Base-by-base conservation (phyloP, 2,329 filamentous ascomycete species). In the Ceratocystis cubensis region DNA sequence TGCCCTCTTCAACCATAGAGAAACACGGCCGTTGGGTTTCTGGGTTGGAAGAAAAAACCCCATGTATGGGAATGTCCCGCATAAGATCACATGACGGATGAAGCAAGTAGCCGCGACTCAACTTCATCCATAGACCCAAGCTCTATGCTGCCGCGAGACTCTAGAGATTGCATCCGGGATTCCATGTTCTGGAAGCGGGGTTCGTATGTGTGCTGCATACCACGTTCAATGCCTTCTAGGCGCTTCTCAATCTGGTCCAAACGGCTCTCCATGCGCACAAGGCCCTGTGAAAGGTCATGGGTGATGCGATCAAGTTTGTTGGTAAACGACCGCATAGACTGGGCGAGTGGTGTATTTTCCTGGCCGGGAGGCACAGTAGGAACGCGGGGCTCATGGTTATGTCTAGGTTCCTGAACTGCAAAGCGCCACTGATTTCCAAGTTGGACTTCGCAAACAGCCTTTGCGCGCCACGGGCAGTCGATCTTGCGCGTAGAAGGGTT, bases 361-460 rank as follows among this genome's bases (percentile, higher is more conserved):
- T 83, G 80, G 30, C 82, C 81, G 1, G 81, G 79, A 1, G 78
- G 77, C 45, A 79, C 80, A 20, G 81, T 79, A 7, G 81, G 78
- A 63, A 83, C 75, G 68, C 83, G 81, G 41, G 83, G 80, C 70
- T 85, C 83, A 72, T 85, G 83, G 73, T 85, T 85, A 72, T 85
- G 83, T 15, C 82, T 77, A n/a, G 78, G 73, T 66, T 84, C 81
- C 68, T 85, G 83, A 10, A 85, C 79, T 6, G 80, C 81, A 69
- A 85, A 85, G n/a, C 83, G 81, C 83, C 83, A 85, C 73, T 84
- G 82, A 69, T 85, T 84, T 53, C 80, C 80, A 10, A 85, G 76
- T 72, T 84, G 82, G 5, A 85, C 83, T 71, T 85, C 83, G 69
- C 83, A 85, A 25, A 85, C 83, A 28, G 83, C 83, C 75, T 85